phyloP scores from a whole-genome alignment of 768 basidiomycete species.

The Leucosporidium yakuticum region DNA sequence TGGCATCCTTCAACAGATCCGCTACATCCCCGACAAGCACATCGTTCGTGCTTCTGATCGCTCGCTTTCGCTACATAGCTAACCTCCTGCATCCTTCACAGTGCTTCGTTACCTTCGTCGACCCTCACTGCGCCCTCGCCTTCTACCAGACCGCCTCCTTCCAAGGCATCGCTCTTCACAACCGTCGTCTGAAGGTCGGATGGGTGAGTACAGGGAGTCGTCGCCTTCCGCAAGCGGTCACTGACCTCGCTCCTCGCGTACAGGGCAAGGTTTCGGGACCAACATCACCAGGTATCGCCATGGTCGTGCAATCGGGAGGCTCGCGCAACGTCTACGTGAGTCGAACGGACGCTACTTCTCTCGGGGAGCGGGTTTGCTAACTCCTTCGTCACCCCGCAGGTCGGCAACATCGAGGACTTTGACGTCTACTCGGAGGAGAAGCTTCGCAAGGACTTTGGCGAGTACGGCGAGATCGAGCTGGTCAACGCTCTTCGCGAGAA shows the following conservation, averaged over 20 bases:
- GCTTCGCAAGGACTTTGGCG: slow-evolving; percentile 85
- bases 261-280: slow-evolving; percentile 84
- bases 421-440: slow-evolving; percentile 84
- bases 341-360: neutral
- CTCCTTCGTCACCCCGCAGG: neutral
- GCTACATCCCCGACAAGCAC: slow-evolving; percentile 95
- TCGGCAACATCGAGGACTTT: slow-evolving; percentile 73
- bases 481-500: slow-evolving; percentile 47
- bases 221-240: neutral
- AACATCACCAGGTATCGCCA: slow-evolving; percentile 69
- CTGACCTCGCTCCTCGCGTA: neutral
- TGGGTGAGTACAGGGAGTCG: slow-evolving; percentile 50
- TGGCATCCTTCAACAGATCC: slow-evolving; percentile 89
- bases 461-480: slow-evolving; percentile 93
- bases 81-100: slow-evolving; percentile 5
- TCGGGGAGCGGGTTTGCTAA: neutral
- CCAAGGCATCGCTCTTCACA: slow-evolving; percentile 84
- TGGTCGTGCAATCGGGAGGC: slow-evolving; percentile 86
- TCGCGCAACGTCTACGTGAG: slow-evolving; percentile 81
- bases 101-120: slow-evolving; percentile 71
- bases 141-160: slow-evolving; percentile 90
- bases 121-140: slow-evolving; percentile 82
- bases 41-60: slow-evolving; percentile 58
- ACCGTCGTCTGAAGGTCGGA: slow-evolving; percentile 89
- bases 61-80: slow-evolving; percentile 16